Percentiles rank a stretch among this genome's conserved stretches.
phyloP scores from a whole-genome alignment of 176 grass and related monocot species.

The Sorghum bicolor region Sorghum_bicolor_NCBIv3 NC_012877.2:1123001-1123500 shows the following conservation, averaged over 20 bases:
- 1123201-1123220: conserved; percentile 77
- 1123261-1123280: conserved; percentile 3
- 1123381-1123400: conserved; percentile 64
- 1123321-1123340: conserved; percentile 59
- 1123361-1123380: conserved; percentile 82
- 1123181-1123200: conserved; percentile 73
- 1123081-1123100: conserved; percentile 63
- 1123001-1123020: conserved; percentile 49
- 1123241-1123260: conserved; percentile 80
- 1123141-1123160: conserved; percentile 84
- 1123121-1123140: conserved; percentile 53
- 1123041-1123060: conserved; percentile 58
- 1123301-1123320: conserved; percentile 75
- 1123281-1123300: fast-evolving
- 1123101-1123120: conserved; percentile 61
- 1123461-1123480: neutral
- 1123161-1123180: conserved; percentile 80
- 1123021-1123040: conserved; percentile 55
- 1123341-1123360: conserved; percentile 62
- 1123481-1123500: neutral
- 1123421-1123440: conserved; percentile 64
- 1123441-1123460: neutral
- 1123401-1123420: conserved; percentile 48
- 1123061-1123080: conserved; percentile 51
- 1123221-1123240: conserved; percentile 84